Evolutionary conservation across 2,329 filamentous ascomycete species (phyloP).

Genomic region (Acarospora socialis): DNA sequence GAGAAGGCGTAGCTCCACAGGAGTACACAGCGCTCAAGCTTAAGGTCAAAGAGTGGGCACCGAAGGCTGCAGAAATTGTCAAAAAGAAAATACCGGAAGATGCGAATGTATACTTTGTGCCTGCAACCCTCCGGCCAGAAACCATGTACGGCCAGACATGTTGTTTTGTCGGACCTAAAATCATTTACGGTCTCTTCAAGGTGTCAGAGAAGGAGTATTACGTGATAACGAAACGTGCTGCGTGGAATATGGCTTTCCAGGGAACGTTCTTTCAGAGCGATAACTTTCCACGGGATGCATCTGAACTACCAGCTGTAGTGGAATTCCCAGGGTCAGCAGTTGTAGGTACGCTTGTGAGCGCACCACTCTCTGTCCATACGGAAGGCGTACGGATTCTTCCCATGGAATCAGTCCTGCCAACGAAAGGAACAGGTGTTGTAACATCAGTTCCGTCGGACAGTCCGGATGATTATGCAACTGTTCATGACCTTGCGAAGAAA

Average conservation of each 20-base stretch:
- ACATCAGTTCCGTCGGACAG: constrained; percentile 93
- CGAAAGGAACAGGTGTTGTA: constrained; percentile 93
- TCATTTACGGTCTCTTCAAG: constrained; percentile 81
- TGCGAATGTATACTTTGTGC: constrained; percentile 74
- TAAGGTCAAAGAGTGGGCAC: constrained; percentile 78
- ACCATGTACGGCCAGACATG: constrained; percentile 98
- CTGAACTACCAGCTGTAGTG: constrained; percentile 57
- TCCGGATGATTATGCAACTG: constrained; percentile 85
- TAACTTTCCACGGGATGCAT: constrained; percentile 44
- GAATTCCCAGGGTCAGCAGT: constrained; percentile 66
- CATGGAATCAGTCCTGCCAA: constrained; percentile 85
- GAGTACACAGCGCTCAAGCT: constrained; percentile 91
- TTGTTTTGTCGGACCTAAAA: constrained; percentile 85
- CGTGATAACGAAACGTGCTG: constrained; percentile 66
- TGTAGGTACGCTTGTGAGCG: constrained; percentile 76
- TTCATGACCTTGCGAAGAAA: constrained; percentile 83
- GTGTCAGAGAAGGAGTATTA: constrained; percentile 66
- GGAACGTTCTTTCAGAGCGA: constrained; percentile 52
- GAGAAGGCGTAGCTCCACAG: constrained; percentile 71
- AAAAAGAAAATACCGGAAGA: constrained; percentile 64
- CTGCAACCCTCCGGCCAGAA: constrained; percentile 84
- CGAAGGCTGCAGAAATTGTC: constrained; percentile 55
- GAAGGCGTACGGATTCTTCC: constrained; percentile 77
- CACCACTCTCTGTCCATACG: constrained; percentile 74
- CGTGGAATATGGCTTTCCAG: constrained; percentile 94